Evolutionary conservation across 1,139 yeast species (phyloP).

Genomic region (Protomyces gravidus): DNA sequence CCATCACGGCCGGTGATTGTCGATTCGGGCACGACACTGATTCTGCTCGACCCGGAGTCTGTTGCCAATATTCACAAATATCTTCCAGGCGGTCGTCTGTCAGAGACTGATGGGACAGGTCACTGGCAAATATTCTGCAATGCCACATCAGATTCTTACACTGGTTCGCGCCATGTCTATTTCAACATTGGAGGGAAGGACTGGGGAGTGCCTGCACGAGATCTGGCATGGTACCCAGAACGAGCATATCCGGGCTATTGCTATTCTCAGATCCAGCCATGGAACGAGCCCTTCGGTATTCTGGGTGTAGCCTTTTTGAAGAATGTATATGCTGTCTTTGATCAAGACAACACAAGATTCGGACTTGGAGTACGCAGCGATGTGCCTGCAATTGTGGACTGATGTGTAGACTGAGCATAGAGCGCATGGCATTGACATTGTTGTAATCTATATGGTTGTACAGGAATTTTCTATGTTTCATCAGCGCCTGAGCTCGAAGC

Average conservation of each 20-base stretch:
- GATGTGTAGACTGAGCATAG: no score
- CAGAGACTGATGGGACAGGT: background rate
- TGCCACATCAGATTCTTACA: conserved; percentile 5
- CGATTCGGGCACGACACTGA: conserved; percentile 95
- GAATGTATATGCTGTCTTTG: conserved; percentile 66
- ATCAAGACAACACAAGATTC: conserved; percentile 36
- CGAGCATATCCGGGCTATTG: background rate
- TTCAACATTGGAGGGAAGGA: conserved; percentile 19
- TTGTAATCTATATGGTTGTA: no score
- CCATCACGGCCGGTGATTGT: conserved; percentile 84
- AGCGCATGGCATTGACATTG: no score
- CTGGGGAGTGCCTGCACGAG: conserved; percentile 27
- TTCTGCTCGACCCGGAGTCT: conserved; percentile 38
- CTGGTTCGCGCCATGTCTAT: conserved; percentile 17
- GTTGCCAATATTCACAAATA: conserved; percentile 13
- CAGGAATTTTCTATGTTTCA: no score
- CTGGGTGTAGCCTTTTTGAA: conserved; percentile 72
- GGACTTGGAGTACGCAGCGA: conserved; percentile 22
- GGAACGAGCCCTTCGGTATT: conserved; percentile 36
- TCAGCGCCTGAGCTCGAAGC: conserved; percentile 22
- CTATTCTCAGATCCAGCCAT: conserved; percentile 23
- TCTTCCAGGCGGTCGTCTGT: conserved; percentile 24
- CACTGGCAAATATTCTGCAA: conserved; percentile 20
- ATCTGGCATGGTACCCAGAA: conserved; percentile 27
- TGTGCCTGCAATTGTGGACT: conserved; percentile 24